These are phyloP conservation scores for Alternaria metachromatica DNA, from an alignment of 2,329 filamentous ascomycete genomes.

Conservation along the genomic window DNA sequence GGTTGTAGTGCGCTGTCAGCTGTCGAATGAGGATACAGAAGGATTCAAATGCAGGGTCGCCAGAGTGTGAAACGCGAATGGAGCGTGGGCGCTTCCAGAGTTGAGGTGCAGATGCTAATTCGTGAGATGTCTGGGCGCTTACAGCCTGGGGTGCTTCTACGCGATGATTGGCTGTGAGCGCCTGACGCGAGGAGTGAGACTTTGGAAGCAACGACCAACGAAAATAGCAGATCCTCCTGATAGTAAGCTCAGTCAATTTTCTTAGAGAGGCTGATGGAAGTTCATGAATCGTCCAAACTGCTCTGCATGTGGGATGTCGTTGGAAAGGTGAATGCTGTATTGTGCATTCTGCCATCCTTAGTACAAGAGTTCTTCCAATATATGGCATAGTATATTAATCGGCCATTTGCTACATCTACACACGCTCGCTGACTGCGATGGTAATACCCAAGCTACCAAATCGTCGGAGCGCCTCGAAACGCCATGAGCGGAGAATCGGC, in stretches of 20 bases:
- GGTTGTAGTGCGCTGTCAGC: not conserved
- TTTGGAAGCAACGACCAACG: not conserved
- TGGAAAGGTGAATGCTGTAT: not conserved
- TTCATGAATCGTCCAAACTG: not conserved
- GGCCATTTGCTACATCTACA: not conserved
- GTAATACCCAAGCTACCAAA: not conserved
- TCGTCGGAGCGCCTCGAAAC: not conserved
- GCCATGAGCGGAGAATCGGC: not conserved
- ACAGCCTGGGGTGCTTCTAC: constrained; percentile 8
- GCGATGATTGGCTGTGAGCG: constrained; percentile 20
- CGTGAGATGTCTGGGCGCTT: constrained; percentile 39
- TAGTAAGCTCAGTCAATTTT: not conserved
- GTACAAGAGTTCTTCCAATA: not conserved
- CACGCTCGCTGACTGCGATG: not conserved
- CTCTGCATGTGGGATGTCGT: not conserved
- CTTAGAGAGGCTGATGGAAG: not conserved
- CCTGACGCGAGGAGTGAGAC: not conserved
- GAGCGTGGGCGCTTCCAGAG: constrained; percentile 36
- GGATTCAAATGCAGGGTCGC: constrained; percentile 24
- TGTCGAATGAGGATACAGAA: constrained; percentile 23
- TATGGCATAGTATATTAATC: not conserved
- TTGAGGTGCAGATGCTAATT: constrained; percentile 30
- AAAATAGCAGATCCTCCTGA: not conserved
- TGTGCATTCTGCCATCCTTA: not conserved
- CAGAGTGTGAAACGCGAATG: constrained; percentile 32